Evolutionary conservation across 2,329 filamentous ascomycete species (phyloP).

Genomic region (Fusarium sp.): DNA sequence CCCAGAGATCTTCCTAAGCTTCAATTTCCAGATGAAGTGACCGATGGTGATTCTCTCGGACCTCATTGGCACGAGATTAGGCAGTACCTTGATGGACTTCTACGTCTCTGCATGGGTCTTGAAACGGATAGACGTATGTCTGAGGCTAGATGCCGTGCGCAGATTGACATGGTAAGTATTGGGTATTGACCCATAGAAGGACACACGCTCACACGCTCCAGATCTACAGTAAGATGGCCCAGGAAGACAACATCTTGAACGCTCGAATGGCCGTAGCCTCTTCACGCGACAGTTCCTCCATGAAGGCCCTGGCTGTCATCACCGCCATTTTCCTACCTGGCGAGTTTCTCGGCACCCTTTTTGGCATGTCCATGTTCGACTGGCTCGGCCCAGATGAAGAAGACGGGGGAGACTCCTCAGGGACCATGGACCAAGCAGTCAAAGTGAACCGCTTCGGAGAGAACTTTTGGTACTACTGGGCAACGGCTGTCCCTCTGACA

Average conservation of each 20-base stretch:
- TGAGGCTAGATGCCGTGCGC: constrained; percentile 62
- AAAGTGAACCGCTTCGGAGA: constrained; percentile 53
- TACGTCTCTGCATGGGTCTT: constrained; percentile 61
- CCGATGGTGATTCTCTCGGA: constrained; percentile 51
- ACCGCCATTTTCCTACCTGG: constrained; percentile 64
- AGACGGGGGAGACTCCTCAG: constrained; percentile 7
- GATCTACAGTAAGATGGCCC: constrained; percentile 66
- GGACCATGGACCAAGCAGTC: constrained; percentile 15
- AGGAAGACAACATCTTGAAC: constrained; percentile 64
- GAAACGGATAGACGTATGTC: constrained; percentile 64
- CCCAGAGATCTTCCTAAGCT: constrained; percentile 40
- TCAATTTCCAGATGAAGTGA: constrained; percentile 30
- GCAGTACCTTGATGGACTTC: constrained; percentile 62
- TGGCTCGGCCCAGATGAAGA: constrained; percentile 58
- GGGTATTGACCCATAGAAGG: too few species aligned
- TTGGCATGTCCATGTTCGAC: constrained; percentile 65
- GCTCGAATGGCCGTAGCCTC: constrained; percentile 59
- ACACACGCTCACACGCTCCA: constrained; percentile 35
- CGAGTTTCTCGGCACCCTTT: constrained; percentile 62
- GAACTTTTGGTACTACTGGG: constrained; percentile 64
- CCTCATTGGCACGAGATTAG: constrained; percentile 63
- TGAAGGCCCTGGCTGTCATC: constrained; percentile 64
- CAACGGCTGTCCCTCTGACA: constrained; percentile 60
- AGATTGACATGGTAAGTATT: constrained; percentile 61
- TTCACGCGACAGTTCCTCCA: constrained; percentile 61